A percentile compares a stretch with the other conserved stretches of the same genome.
Evolutionary conservation across 2,329 filamentous ascomycete species (phyloP).

Genomic region (Nannizziopsis arthrosporioides): DNA sequence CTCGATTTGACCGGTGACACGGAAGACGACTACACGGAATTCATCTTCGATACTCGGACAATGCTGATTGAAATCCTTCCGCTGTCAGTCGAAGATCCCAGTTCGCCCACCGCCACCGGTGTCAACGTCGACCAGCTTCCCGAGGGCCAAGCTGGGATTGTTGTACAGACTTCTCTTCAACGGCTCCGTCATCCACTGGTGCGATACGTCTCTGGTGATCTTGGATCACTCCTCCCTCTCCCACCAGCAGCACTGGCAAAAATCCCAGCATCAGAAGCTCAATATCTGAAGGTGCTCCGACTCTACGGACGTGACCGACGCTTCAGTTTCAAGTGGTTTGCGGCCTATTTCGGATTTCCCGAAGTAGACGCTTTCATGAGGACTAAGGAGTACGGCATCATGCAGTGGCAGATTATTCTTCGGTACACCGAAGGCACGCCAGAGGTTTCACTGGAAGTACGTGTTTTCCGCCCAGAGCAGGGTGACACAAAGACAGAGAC

Average conservation of each 20-base stretch:
- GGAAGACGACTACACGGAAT: slow-evolving; percentile 21
- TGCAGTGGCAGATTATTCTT: slow-evolving; percentile 38
- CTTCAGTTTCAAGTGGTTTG: slow-evolving; percentile 37
- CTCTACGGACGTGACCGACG: slow-evolving; percentile 33
- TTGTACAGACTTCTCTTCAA: slow-evolving; percentile 35
- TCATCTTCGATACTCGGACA: slow-evolving; percentile 31
- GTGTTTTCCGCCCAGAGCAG: slow-evolving; percentile 11
- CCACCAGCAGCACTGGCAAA: slow-evolving; percentile 14
- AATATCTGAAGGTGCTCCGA: slow-evolving; percentile 27
- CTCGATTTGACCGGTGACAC: slow-evolving; percentile 21
- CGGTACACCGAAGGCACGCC: slow-evolving; percentile 2
- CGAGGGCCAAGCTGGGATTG: slow-evolving; percentile 27
- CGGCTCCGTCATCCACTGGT: slow-evolving; percentile 36
- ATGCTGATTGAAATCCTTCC: slow-evolving; percentile 32
- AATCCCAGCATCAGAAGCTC: slow-evolving; percentile 18
- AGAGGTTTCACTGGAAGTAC: slow-evolving; percentile 15
- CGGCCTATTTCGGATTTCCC: slow-evolving; percentile 30
- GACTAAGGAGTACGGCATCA: slow-evolving; percentile 19
- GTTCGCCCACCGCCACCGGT: neutral
- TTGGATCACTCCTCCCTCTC: slow-evolving; percentile 32
- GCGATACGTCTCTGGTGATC: slow-evolving; percentile 36
- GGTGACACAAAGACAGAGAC: neutral
- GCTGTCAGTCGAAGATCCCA: slow-evolving; percentile 10
- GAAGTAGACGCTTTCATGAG: slow-evolving; percentile 21
- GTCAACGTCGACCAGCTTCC: slow-evolving; percentile 4